These are phyloP conservation scores for Penicillium concentricum DNA, from an alignment of 2,329 filamentous ascomycete genomes.

Conservation along the genomic window DNA sequence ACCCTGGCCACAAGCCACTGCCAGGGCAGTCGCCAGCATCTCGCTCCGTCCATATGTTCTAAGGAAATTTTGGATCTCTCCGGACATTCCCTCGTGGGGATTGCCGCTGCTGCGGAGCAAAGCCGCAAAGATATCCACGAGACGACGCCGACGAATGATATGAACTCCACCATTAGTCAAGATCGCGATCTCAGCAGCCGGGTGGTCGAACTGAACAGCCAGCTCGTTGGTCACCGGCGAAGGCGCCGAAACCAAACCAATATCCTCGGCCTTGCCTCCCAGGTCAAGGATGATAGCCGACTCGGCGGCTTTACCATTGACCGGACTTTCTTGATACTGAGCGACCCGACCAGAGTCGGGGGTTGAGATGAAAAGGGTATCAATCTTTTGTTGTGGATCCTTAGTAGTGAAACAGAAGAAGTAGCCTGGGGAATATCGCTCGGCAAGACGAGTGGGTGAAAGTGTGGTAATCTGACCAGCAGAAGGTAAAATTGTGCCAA, in stretches of 20 bases:
- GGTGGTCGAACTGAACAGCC: slow-evolving; percentile 89
- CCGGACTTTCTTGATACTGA: slow-evolving; percentile 54
- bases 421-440: slow-evolving; percentile 77
- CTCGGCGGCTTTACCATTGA: slow-evolving; percentile 67
- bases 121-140: slow-evolving; percentile 89
- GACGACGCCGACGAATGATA: slow-evolving; percentile 74
- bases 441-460: slow-evolving; percentile 41
- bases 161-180: slow-evolving; percentile 90
- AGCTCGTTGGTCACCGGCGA: slow-evolving; percentile 77
- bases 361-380: slow-evolving; percentile 77
- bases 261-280: slow-evolving; percentile 70
- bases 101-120: slow-evolving; percentile 71
- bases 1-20: slow-evolving; percentile 92
- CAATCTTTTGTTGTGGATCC: slow-evolving; percentile 57
- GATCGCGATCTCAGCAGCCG: slow-evolving; percentile 79
- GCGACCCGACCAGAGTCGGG: slow-evolving; percentile 84
- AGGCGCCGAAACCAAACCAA: slow-evolving; percentile 72
- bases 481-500: slow-evolving; percentile 22
- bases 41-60: slow-evolving; percentile 83
- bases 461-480: slow-evolving; percentile 48
- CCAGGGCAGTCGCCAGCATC: slow-evolving; percentile 84
- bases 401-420: slow-evolving; percentile 80
- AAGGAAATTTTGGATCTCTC: slow-evolving; percentile 79
- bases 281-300: slow-evolving; percentile 77
- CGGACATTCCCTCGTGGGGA: slow-evolving; percentile 72